Conservation (phyloP, 768 basidiomycete genomes). For the Trametes coccinea region DNA sequence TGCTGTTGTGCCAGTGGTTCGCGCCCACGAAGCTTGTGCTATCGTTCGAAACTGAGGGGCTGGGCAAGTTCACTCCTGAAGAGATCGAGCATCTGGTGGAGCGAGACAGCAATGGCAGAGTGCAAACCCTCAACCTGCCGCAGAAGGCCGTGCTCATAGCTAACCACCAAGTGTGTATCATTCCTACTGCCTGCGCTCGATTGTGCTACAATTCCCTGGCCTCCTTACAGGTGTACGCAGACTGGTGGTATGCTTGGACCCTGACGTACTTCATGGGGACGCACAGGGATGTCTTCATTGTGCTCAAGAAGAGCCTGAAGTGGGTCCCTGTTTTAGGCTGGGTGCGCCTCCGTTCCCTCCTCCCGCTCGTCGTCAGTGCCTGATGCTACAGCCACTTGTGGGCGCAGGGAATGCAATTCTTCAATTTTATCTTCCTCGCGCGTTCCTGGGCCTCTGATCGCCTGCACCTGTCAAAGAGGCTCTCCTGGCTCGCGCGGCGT, state of each 20-base stretch:
- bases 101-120: slow-evolving; percentile 55
- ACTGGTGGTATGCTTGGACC: slow-evolving; percentile 89
- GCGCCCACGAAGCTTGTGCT: slow-evolving; percentile 73
- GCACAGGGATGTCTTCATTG: slow-evolving; percentile 80
- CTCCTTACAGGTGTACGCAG: slow-evolving; percentile 61
- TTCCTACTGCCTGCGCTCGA: background rate
- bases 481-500: slow-evolving; percentile 67
- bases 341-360: slow-evolving; percentile 47
- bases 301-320: slow-evolving; percentile 88
- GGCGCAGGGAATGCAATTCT: slow-evolving; percentile 87
- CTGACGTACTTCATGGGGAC: slow-evolving; percentile 69
- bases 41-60: slow-evolving; percentile 71
- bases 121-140: slow-evolving; percentile 67
- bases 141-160: slow-evolving; percentile 81
- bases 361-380: background rate
- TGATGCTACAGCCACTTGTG: slow-evolving; percentile 1
- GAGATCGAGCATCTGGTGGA: slow-evolving; percentile 60
- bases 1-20: slow-evolving; percentile 80
- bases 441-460: slow-evolving; percentile 90
- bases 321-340: slow-evolving; percentile 87
- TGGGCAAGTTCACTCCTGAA: slow-evolving; percentile 59
- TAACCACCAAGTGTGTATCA: slow-evolving; percentile 82
- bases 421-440: slow-evolving; percentile 88
- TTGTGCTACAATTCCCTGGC: background rate
- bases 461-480: slow-evolving; percentile 58